Conservation (phyloP, 768 basidiomycete genomes). For the Kwoniella pini region DNA sequence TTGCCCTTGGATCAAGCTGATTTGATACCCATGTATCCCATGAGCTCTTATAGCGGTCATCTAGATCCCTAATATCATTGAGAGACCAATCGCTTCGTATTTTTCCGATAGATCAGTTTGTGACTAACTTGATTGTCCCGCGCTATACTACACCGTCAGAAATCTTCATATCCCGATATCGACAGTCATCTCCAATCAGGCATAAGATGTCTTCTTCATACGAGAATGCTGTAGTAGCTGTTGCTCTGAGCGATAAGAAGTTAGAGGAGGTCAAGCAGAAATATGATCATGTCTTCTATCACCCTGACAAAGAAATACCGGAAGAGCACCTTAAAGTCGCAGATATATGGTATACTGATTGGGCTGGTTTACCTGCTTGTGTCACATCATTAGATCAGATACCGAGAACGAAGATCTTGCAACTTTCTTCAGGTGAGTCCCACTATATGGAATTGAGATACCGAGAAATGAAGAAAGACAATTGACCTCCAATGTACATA, state of each 20-base stretch:
- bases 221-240: constrained; percentile 14
- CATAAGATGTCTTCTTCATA: constrained; percentile 2
- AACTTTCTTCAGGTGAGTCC: constrained; percentile 30
- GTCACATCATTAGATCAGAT: constrained; percentile 17
- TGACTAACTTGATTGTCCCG: too few relatives aligned
- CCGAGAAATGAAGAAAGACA: neutral
- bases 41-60: too few relatives aligned
- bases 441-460: neutral
- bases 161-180: too few relatives aligned
- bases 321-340: constrained; percentile 17
- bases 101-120: too few relatives aligned
- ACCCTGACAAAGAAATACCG: constrained; percentile 27
- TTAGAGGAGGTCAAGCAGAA: constrained; percentile 17
- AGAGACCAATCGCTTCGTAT: too few relatives aligned
- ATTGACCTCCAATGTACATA: neutral
- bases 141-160: neutral
- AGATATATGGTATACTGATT: constrained; percentile 36
- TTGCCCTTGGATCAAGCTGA: too few relatives aligned
- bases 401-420: constrained; percentile 34
- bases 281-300: constrained; percentile 34
- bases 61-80: too few relatives aligned
- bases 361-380: constrained; percentile 23
- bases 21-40: too few relatives aligned
- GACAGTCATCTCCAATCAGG: neutral
- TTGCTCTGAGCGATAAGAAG: constrained; percentile 17